Conservation (phyloP, 2,329 filamentous ascomycete species). For the Aureobasidium mangrovei region DNA sequence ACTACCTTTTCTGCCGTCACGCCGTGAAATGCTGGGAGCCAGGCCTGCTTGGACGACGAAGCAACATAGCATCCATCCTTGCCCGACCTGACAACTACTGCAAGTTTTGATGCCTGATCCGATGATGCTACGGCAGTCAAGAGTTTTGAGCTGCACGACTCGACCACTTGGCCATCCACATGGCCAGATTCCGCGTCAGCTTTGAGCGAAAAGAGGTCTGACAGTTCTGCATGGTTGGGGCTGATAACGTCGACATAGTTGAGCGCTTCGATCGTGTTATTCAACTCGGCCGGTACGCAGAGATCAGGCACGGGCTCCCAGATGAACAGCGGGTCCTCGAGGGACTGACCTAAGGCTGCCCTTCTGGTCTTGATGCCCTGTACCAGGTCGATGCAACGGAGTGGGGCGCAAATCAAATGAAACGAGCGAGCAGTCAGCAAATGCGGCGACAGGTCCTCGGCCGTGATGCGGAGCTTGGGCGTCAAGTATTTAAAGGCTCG, state of each 20-base stretch:
- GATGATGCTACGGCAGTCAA: conserved; percentile 22
- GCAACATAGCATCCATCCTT: conserved; percentile 59
- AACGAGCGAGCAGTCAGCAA: conserved; percentile 69
- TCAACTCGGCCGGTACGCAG: conserved; percentile 59
- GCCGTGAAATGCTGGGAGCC: conserved; percentile 70
- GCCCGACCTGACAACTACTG: conserved; percentile 62
- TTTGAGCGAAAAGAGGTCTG: conserved; percentile 62
- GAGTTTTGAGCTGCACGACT: conserved; percentile 28
- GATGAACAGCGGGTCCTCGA: conserved; percentile 59
- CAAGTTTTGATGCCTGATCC: conserved; percentile 28
- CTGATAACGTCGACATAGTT: conserved; percentile 51
- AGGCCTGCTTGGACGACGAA: conserved; percentile 36
- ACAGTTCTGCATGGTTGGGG: conserved; percentile 87
- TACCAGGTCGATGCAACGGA: conserved; percentile 67
- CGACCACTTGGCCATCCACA: conserved; percentile 32
- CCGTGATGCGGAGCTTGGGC: conserved; percentile 72
- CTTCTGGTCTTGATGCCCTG: conserved; percentile 55
- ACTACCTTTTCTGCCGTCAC: conserved; percentile 49
- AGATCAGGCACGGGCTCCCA: conserved; percentile 95
- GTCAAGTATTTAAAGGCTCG: conserved; percentile 74
- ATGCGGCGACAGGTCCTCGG: conserved; percentile 55
- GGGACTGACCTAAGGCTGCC: conserved; percentile 25
- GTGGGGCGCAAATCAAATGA: conserved; percentile 77
- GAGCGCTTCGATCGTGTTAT: conserved; percentile 45
- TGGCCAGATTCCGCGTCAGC: conserved; percentile 31